These are phyloP conservation scores for Colletotrichum sp. DNA, from an alignment of 2,329 filamentous ascomycete species.

Conservation along the genomic window DNA sequence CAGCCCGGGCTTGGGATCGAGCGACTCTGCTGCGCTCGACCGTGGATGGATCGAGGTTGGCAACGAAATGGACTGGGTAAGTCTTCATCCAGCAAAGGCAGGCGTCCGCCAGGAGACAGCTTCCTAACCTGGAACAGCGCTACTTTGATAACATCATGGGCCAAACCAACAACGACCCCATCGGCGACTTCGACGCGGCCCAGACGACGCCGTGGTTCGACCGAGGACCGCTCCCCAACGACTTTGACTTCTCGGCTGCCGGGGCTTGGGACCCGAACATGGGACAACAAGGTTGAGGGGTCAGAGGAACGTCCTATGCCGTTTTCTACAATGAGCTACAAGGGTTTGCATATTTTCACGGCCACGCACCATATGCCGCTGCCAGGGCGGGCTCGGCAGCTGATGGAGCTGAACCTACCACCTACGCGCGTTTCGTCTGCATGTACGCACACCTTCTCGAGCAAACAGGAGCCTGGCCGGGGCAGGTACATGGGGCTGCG, in stretches of 20 bases:
- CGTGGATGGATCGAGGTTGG: conserved; percentile 38
- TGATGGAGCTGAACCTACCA: neutral
- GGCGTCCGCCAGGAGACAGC: too few species aligned
- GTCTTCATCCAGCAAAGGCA: conserved; percentile 16
- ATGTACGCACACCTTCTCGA: neutral
- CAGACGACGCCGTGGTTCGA: conserved; percentile 7
- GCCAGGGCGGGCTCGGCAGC: conserved; percentile 11
- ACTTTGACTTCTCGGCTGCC: conserved; percentile 1
- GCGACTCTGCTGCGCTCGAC: conserved; percentile 34
- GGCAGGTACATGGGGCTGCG: neutral
- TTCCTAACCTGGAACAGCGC: neutral
- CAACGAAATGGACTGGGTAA: conserved; percentile 43
- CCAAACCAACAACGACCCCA: conserved; percentile 7
- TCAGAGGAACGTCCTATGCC: neutral
- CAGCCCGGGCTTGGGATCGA: conserved; percentile 20
- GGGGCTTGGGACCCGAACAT: conserved; percentile 1
- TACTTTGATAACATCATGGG: conserved; percentile 21
- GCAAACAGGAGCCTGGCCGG: neutral
- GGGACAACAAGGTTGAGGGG: neutral
- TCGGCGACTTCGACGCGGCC: neutral
- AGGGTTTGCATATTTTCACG: neutral
- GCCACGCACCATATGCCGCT: neutral
- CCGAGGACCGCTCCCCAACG: neutral
- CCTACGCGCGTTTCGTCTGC: neutral
- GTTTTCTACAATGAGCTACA: neutral